Evolutionary conservation across 177 flowering plant genomes (phyloP), one percentile per base, ranked within the genome.

Genomic region (Vitis hybrid): DNA sequence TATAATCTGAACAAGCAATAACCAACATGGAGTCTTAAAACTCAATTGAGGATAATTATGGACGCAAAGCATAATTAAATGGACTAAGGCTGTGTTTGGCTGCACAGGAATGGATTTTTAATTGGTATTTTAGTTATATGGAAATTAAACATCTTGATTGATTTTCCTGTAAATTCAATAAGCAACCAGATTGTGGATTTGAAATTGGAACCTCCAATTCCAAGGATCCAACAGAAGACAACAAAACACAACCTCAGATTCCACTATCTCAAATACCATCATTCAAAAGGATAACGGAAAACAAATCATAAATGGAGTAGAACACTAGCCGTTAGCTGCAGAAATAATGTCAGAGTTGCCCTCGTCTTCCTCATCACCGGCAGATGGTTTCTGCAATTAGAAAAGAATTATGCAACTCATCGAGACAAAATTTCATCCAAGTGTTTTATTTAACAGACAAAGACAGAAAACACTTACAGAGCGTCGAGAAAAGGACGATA

Each of bases 1-100:
- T 44, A 72, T 20, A 52, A 71, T 80, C 94, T 86, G 80, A 62
- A 50, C 50, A 64, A n/a, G 19, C 44, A 69, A n/a, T 17, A 70
- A 28, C 22, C 15, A 59, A 24, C 22, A 15, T 10, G 56, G 15
- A 22, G 14, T 8, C 63, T 58, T 3, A 38, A 20, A 8, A 33
- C 47, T 51, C 19, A 64, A 18, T 12, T 33, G 11, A 49, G 20
- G 8, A 54, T 19, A 57, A n/a, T 28, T 5, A 38, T 38, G 47
- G 47, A 38, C 9, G 10, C 47, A 38, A 38, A 38, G 47, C 47
- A 38, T 38, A 8, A 38, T 38, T 5, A 38, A 5, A 38, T 38
- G 1, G 47, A 38, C 1, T 8, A 38, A 38, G 47, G 47, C 47
- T 7, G 10, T 38, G 47, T 38, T 38, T 38, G 7, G 47, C 1